Base-by-base conservation (phyloP, 1,139 yeast genomes). In the Geotrichum aggregatum region DNA sequence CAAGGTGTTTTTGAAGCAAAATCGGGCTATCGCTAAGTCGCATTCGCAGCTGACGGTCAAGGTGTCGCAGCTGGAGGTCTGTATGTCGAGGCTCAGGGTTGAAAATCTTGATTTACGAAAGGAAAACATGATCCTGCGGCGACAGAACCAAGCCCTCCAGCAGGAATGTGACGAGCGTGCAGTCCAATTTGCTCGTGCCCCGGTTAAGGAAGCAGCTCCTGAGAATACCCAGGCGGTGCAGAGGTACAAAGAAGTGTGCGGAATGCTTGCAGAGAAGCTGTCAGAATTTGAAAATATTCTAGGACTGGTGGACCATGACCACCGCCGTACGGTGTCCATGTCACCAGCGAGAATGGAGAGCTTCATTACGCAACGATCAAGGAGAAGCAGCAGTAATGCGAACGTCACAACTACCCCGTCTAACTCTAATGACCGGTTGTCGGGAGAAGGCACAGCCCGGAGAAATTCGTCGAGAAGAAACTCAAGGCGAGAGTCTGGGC, bases 101-200 rank as follows among this genome's bases (percentile, higher is more conserved):
- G 56, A 54, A 35, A 54, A 54, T 40, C 26, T 54, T 36, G 54
- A 50, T 3, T 33, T 54, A 16, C 52, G 53, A 28, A 49, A 44
- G 30, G 52, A 54, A 39, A 52, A 47, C 24, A 52, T 47, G 35
- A 19, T 40, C 24, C 22, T 49, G 22, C 33, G 39, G n/a, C 42
- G 46, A 30, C 31, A 44, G 24, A 44, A 44, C 22, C 48, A 49
- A 24, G 31, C n/a, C 8, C 44, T 49, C 18, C 44, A 43, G 16
- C 31, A 34, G 18, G 40, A 40, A 49, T 28, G 46, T 11, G 49
- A 36, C 8, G 36, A 30, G n/a, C 14, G 8, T 7, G 35, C 33
- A 13, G 13, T 24, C 19, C 7, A 40, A 5, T 16, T 13, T 22
- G 44, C 31, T n/a, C 13, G 16, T 7, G 14, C 44, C 6, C 30